Evolutionary conservation across 2,329 filamentous ascomycete species (phyloP), one percentile per base, ranked within the genome.

Genomic region (Westerdykella aurantiaca): DNA sequence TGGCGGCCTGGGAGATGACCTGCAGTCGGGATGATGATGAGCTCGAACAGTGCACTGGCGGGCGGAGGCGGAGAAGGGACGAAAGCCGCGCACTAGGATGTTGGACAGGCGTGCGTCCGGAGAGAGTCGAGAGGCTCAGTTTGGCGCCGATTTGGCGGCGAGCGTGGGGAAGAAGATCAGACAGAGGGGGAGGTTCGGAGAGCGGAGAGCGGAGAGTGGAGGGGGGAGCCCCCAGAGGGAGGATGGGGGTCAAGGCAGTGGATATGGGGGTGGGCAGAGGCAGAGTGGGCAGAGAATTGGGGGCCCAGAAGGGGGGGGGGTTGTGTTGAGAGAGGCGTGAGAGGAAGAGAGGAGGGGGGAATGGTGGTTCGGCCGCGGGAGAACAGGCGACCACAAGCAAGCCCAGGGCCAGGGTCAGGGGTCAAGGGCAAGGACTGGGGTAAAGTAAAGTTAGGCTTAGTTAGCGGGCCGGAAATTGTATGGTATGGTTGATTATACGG

Each of bases 161-260:
- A 29, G 25, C 25, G 25, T 29, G 25, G 25, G 25, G 25, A 29
- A 29, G 7, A 29, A 21, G 18, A 21, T 21, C 18, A 21, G 18
- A 21, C 4, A 21, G 18, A 21, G 18, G 6, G 18, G 18, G 18
- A 6, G 6, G 6, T 3, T 21, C 18, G 18, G 18, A 21, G 18
- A 10, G 25, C 25, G 39, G 17, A 34, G n/a, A 17, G n/a, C 6
- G 16, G 39, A 22, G 16, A 16, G 44, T 14, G 41, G 42, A 33
- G 25, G 42, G 6, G 42, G 31, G 39, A n/a, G 39, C 43, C 44
- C 41, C 23, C 39, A 41, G 41, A 31, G n/a, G 33, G 16, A 31
- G 41, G 37, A 40, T 17, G 31, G 45, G 39, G 35, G 47, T 46
- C 12, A 39, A 39, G 39, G 42, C 16, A 25, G 31, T 44, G 44